Percentiles rank a stretch among this genome's conserved stretches.
Evolutionary conservation across 192 early-diverging fungal genomes (phyloP).

Genomic region (Backusella tuberculispora): DNA sequence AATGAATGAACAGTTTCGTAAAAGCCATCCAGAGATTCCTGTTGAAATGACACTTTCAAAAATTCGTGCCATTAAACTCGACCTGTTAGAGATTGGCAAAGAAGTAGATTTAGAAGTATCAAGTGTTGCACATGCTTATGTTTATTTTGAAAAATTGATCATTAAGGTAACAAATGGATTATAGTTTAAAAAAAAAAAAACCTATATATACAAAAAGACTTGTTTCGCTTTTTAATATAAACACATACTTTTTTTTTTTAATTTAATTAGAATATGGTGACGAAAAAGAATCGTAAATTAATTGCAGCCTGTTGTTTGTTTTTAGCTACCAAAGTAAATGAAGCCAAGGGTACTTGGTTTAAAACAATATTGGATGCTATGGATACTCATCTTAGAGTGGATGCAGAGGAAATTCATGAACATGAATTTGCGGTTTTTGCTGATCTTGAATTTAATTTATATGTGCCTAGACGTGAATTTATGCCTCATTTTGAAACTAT

Average conservation of each 20-base stretch:
- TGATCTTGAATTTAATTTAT: slow-evolving; percentile 89
- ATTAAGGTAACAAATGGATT: slow-evolving; percentile 60
- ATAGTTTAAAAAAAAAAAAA: slow-evolving; percentile 21
- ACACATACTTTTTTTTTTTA: too few species aligned
- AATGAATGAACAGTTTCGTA: slow-evolving; percentile 83
- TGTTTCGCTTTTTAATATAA: too few species aligned
- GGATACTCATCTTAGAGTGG: slow-evolving; percentile 76
- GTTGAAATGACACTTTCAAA: slow-evolving; percentile 83
- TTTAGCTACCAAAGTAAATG: slow-evolving; percentile 86
- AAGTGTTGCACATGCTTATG: slow-evolving; percentile 86
- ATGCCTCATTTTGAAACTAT: slow-evolving; percentile 93
- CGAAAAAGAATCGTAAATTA: slow-evolving; percentile 73
- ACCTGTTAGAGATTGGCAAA: slow-evolving; percentile 70
- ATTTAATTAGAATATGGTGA: slow-evolving; percentile 56
- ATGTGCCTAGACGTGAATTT: slow-evolving; percentile 83
- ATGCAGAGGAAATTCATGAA: slow-evolving; percentile 76
- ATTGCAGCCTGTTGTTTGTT: slow-evolving; percentile 80
- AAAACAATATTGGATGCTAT: slow-evolving; percentile 65
- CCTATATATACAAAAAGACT: not conserved
- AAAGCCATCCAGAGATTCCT: slow-evolving; percentile 81
- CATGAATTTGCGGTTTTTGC: slow-evolving; percentile 94
- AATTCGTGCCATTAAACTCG: slow-evolving; percentile 80
- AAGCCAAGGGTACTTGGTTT: slow-evolving; percentile 74
- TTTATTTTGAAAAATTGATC: slow-evolving; percentile 96
- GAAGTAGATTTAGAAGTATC: slow-evolving; percentile 86